Percentiles rank a stretch among this genome's conserved stretches.
phyloP scores from a whole-genome alignment of 1,139 yeast species.

The Taphrina betulina region DNA sequence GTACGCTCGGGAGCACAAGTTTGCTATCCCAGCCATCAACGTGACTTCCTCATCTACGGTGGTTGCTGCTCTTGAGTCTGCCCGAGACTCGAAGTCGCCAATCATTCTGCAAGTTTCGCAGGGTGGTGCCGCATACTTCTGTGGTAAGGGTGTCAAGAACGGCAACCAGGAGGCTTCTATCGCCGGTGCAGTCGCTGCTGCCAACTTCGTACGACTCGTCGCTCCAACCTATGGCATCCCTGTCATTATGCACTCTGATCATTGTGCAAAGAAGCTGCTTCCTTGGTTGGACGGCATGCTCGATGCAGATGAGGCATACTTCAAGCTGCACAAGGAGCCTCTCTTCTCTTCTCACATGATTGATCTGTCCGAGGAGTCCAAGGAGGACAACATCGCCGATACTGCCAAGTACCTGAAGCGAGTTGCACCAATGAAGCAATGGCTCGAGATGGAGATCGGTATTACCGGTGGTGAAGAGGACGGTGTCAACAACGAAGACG shows the following conservation, averaged over 20 bases:
- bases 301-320: constrained; percentile 92
- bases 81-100: constrained; percentile 94
- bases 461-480: constrained; percentile 99
- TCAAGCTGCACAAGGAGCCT: constrained; percentile 82
- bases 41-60: constrained; percentile 97
- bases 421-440: constrained; percentile 91
- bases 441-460: constrained; percentile 99
- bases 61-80: constrained; percentile 96
- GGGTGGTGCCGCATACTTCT: constrained; percentile 99
- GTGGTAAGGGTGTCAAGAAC: constrained; percentile 75
- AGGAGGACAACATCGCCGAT: constrained; percentile 90
- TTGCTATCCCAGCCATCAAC: constrained; percentile 93
- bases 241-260: constrained; percentile 96
- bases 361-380: constrained; percentile 95
- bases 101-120: constrained; percentile 95
- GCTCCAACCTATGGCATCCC: constrained; percentile 97
- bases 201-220: constrained; percentile 92
- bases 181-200: constrained; percentile 96
- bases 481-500: constrained; percentile 98
- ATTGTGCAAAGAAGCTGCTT: constrained; percentile 96
- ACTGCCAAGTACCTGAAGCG: constrained; percentile 94
- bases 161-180: constrained; percentile 90
- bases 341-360: constrained; percentile 98
- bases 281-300: constrained; percentile 99
- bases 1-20: constrained; percentile 89